Base-by-base conservation (phyloP, 2,329 filamentous ascomycete species). In the Fusarium tupiense region DNA sequence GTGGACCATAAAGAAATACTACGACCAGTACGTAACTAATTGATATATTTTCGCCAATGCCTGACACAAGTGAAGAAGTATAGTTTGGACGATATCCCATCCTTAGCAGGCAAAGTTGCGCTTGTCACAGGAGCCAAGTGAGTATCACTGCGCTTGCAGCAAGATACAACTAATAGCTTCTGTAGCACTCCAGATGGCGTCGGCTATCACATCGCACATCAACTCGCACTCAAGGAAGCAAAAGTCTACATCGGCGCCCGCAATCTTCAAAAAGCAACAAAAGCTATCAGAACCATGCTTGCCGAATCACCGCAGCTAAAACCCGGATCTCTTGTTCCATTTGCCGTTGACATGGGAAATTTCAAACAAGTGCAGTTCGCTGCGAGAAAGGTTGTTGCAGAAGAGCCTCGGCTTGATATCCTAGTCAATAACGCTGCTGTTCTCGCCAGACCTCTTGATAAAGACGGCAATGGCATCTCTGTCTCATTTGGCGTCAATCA, bases 121-220 rank as follows among this genome's bases (percentile, higher is more conserved):
- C 41, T 49, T 2, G 56, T 59, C 14, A 49, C 40, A 29, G 40
- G 40, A 29, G 56, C 31, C 19, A 59, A 59, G 40, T 49, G 9
- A n/a, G 33, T 41, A n/a, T 19, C 35, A 0, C 8, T 0, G 10
- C n/a, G 0, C 19, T 17, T n/a, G 3, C 3, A 24, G 6, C 6
- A 22, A 6, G 19, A 17, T 19, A 3, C 12, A 29, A 7, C 31
- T 26, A 6, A 33, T 10, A 26, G 26, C 20, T 19, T 40, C 8
- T 10, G 6, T 2, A 56, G 52, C 4, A 56, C 52, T 11, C 35
- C 52, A 29, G 52, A 56, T 10, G 52, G 52, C 4, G 35, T 56
- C 6, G 52, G 52, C 1, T 56, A 56, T n/a, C 52, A 56, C 24
- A 17, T 56, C 4, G 35, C 35, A 4, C 52, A 56, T 40, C 52